These are phyloP conservation scores for Psidium friedrichsthalianum DNA, from an alignment of 345 rosid species.

Conservation along the genomic window DNA sequence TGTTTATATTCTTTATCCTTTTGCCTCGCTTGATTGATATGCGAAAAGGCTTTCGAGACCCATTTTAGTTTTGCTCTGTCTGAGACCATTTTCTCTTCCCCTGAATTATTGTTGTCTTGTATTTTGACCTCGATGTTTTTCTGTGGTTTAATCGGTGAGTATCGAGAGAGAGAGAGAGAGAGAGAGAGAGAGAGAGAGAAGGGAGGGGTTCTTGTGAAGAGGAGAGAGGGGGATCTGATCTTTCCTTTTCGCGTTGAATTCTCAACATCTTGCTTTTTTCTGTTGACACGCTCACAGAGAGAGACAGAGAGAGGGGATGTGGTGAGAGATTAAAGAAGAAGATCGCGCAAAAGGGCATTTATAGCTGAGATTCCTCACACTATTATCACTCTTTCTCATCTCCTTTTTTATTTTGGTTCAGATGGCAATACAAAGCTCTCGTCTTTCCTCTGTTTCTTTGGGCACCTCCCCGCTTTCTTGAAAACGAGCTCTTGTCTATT, in stretches of 20 bases:
- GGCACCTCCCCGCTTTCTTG: neutral
- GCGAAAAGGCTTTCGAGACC: neutral
- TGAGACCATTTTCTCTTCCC: neutral
- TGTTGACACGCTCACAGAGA: neutral
- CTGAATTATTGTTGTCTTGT: neutral
- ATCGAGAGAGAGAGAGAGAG: neutral
- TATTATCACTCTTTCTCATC: neutral
- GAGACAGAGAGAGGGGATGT: neutral
- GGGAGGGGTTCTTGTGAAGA: neutral
- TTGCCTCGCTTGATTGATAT: neutral
- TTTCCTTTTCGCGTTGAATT: constrained; percentile 35
- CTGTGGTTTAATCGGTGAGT: neutral
- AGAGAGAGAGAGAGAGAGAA: neutral
- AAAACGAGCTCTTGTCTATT: neutral
- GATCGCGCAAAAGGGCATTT: neutral
- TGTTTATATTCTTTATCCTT: neutral
- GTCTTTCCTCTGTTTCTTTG: neutral
- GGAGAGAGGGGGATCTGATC: constrained; percentile 37
- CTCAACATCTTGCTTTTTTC: constrained; percentile 2
- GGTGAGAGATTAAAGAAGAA: neutral
- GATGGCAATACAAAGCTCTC: neutral
- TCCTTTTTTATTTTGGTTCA: neutral
- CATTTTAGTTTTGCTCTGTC: neutral
- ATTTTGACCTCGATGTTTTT: neutral
- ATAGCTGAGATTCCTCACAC: neutral